Percentiles rank a stretch among this genome's conserved stretches.
Conservation (phyloP, 73 alveolate genomes). For the Paramecium caudatum region DNA sequence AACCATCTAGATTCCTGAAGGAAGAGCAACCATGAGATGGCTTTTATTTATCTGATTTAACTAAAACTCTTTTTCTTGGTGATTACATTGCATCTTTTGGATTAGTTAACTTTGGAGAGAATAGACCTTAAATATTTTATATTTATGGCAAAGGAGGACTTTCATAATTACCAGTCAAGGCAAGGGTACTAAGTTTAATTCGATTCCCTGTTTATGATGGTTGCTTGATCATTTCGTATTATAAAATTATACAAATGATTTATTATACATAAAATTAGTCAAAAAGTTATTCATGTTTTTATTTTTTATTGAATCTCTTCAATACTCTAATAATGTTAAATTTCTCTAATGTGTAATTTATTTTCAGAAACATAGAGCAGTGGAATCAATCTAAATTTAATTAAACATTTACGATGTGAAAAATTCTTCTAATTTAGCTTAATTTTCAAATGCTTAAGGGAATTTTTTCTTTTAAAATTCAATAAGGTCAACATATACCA, state of each 20-base stretch:
- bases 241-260: too few relatives aligned
- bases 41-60: neutral
- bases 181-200: neutral
- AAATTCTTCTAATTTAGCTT: neutral
- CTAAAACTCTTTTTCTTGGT: slow-evolving; percentile 11
- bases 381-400: neutral
- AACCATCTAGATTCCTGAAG: neutral
- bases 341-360: slow-evolving; percentile 33
- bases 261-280: too few relatives aligned
- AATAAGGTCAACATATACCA: neutral
- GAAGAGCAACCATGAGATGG: neutral
- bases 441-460: neutral
- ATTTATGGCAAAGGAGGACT: neutral
- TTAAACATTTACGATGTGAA: neutral
- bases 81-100: neutral
- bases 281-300: too few relatives aligned
- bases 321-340: neutral
- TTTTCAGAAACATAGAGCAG: neutral
- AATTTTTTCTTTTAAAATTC: neutral
- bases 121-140: neutral
- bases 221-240: too few relatives aligned
- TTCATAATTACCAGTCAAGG: slow-evolving; percentile 1
- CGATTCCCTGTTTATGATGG: too few relatives aligned
- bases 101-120: neutral
- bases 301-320: neutral